Conservation (phyloP, 2,329 filamentous ascomycete genomes). For the Trichoderma citrinoviride region DNA sequence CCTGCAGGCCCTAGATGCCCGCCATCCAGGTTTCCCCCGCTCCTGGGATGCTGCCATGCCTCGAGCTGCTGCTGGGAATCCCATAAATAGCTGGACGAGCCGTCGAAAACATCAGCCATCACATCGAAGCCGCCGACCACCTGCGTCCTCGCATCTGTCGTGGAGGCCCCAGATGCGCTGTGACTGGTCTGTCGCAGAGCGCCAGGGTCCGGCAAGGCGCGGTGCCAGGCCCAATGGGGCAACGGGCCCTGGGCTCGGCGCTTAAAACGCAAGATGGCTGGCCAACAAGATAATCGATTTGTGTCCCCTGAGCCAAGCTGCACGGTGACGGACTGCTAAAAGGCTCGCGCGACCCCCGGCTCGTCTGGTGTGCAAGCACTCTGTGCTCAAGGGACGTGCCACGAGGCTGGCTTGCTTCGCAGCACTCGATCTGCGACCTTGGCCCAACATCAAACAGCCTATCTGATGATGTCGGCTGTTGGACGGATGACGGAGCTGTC, state of each 20-base stretch:
- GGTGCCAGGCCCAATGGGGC: constrained; percentile 22
- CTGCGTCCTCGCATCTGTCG: neutral
- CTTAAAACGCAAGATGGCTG: constrained; percentile 25
- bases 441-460: neutral
- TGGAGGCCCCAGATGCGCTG: neutral
- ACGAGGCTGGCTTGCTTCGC: neutral
- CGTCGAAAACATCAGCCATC: neutral
- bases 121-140: constrained; percentile 15
- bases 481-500: neutral
- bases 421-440: neutral
- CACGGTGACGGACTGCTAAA: constrained; percentile 15
- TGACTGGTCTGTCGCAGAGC: constrained; percentile 20
- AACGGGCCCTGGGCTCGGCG: constrained; percentile 24
- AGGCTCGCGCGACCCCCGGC: neutral
- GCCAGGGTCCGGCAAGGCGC: constrained; percentile 1
- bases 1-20: neutral
- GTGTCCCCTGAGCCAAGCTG: constrained; percentile 19
- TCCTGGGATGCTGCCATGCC: neutral
- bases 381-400: neutral
- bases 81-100: constrained; percentile 7
- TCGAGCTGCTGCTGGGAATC: neutral
- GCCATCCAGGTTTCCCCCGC: neutral
- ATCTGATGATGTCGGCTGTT: constrained; percentile 3
- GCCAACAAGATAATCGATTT: constrained; percentile 19
- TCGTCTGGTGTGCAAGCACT: neutral